Percentiles rank a stretch among this genome's conserved stretches.
phyloP scores from a whole-genome alignment of 495 filamentous ascomycete species.

The Wilcoxina mikolae region DNA sequence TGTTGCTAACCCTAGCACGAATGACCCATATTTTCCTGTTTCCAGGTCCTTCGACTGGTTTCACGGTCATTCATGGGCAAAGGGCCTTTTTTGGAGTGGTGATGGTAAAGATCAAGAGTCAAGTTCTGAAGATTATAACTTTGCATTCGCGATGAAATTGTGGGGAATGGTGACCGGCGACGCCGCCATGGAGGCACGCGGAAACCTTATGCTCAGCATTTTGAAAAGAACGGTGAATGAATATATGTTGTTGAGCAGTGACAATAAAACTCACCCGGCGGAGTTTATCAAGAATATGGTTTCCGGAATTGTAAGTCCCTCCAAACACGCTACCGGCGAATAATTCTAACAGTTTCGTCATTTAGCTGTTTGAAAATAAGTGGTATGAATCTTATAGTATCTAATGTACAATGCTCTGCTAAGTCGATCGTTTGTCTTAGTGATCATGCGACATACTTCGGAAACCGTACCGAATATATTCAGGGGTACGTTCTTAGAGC shows the following conservation, averaged over 20 bases:
- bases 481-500: conserved; percentile 42
- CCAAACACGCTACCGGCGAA: neutral
- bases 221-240: conserved; percentile 66
- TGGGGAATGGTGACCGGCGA: conserved; percentile 71
- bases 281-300: conserved; percentile 74
- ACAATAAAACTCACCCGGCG: conserved; percentile 61
- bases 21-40: conserved; percentile 68
- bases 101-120: conserved; percentile 93
- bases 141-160: conserved; percentile 81
- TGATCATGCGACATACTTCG: conserved; percentile 92
- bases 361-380: conserved; percentile 79
- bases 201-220: conserved; percentile 41
- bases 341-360: conserved; percentile 2
- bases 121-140: conserved; percentile 78
- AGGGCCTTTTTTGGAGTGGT: conserved; percentile 77
- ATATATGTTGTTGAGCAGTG: conserved; percentile 63
- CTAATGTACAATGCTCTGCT: no score
- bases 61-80: conserved; percentile 90
- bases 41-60: conserved; percentile 87
- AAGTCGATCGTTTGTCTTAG: no score
- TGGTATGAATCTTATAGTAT: no score
- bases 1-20: conserved; percentile 55
- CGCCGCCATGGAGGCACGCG: conserved; percentile 63
- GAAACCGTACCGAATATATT: conserved; percentile 61
- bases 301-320: conserved; percentile 49